Conservation (phyloP, 1,139 yeast genomes). For the Yamadazyma taylorii region DNA sequence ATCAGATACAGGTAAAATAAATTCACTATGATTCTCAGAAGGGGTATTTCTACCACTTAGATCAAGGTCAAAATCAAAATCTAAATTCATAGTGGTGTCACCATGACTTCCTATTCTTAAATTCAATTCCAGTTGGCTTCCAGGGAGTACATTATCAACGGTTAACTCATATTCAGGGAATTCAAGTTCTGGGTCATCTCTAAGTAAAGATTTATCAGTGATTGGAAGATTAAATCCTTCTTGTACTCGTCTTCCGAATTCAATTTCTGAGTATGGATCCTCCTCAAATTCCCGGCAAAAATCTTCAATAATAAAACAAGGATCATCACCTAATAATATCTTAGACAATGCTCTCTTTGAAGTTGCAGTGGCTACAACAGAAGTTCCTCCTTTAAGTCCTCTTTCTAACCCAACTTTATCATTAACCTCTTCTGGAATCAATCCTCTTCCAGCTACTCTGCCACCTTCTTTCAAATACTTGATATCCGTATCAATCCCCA, state of each 20-base stretch:
- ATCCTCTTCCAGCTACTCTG: too few relatives aligned
- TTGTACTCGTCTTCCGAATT: constrained; percentile 1
- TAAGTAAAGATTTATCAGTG: neutral
- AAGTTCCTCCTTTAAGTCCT: too few relatives aligned
- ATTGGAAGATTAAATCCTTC: neutral
- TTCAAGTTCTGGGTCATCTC: neutral
- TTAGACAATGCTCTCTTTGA: neutral
- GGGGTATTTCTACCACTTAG: neutral
- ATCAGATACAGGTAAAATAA: too few relatives aligned
- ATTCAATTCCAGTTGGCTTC: neutral
- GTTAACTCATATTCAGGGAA: neutral
- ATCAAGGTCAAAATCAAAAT: constrained; percentile 2
- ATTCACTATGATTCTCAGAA: too few relatives aligned
- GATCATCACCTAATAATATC: constrained; percentile 7
- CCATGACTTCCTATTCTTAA: neutral
- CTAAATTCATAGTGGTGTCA: neutral
- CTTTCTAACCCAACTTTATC: too few relatives aligned
- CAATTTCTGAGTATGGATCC: constrained; percentile 2
- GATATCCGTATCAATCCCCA: neutral
- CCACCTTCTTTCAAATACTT: too few relatives aligned
- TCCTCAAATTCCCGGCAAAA: constrained; percentile 5
- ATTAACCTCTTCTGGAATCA: too few relatives aligned
- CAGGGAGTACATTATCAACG: neutral
- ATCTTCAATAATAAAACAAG: constrained; percentile 9
- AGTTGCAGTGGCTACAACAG: neutral